Conservation (phyloP, 2,329 filamentous ascomycete species). For the Pseudogymnoascus destructans region DNA sequence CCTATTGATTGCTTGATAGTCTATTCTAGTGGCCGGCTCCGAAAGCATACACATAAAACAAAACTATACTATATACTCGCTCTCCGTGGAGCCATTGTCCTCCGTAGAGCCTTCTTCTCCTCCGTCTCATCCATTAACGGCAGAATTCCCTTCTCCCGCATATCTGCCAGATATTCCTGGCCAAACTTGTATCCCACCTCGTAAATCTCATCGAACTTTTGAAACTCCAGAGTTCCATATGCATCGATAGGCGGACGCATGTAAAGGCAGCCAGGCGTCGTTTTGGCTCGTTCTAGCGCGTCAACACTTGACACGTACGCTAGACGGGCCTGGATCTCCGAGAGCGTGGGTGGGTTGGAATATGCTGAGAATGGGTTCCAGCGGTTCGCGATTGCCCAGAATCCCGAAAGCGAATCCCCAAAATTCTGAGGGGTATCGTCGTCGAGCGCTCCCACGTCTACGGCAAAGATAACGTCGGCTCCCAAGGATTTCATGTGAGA, state of each 20-base stretch:
- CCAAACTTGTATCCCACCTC: constrained; percentile 78
- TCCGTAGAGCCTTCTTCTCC: constrained; percentile 61
- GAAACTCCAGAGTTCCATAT: constrained; percentile 92
- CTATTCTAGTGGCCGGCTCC: not conserved
- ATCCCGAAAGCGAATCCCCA: constrained; percentile 84
- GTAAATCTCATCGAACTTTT: constrained; percentile 95
- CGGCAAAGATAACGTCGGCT: constrained; percentile 85
- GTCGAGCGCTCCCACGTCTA: constrained; percentile 87
- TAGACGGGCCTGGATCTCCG: constrained; percentile 87
- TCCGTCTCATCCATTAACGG: constrained; percentile 58
- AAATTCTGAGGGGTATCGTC: constrained; percentile 86
- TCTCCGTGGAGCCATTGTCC: constrained; percentile 67
- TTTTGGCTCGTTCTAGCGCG: constrained; percentile 86
- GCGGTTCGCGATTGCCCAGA: constrained; percentile 88
- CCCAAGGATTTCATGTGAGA: constrained; percentile 93
- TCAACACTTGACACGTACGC: constrained; percentile 94
- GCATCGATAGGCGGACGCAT: constrained; percentile 91
- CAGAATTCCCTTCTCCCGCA: constrained; percentile 68
- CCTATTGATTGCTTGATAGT: not conserved
- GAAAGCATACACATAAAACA: not conserved
- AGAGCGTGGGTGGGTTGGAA: constrained; percentile 86
- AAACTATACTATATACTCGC: constrained; percentile 49
- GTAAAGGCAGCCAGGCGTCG: constrained; percentile 79
- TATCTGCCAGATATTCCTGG: constrained; percentile 60
- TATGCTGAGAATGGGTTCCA: constrained; percentile 91